A percentile compares a stretch with the other conserved stretches of the same genome.
phyloP scores from a whole-genome alignment of 164 flowering plant species.

The Magnolia changhungtana region DNA sequence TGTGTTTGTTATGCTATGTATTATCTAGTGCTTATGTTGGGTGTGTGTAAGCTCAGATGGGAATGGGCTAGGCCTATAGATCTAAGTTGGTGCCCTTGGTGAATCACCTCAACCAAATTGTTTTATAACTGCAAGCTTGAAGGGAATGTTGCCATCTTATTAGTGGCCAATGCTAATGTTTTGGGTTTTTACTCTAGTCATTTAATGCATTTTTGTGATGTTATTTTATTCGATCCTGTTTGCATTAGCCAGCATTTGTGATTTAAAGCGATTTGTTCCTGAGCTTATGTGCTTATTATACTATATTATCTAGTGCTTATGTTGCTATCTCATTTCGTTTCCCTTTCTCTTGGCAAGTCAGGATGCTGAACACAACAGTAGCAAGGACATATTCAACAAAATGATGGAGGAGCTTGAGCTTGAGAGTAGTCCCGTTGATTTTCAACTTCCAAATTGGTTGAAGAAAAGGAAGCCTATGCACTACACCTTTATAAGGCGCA shows the following conservation, averaged over 20 bases:
- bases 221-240: too few species aligned
- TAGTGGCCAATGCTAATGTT: background rate
- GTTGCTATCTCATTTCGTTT: background rate
- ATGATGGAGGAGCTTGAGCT: conserved; percentile 9
- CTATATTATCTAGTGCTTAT: background rate
- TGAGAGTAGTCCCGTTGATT: conserved; percentile 8
- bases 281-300: background rate
- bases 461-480: conserved; percentile 8
- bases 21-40: too few species aligned
- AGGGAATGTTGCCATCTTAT: background rate
- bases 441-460: conserved; percentile 14
- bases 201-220: background rate
- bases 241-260: background rate
- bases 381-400: conserved; percentile 3
- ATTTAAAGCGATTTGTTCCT: background rate
- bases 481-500: conserved; percentile 12
- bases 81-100: background rate
- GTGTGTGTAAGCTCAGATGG: too few species aligned
- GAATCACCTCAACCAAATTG: background rate
- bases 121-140: background rate
- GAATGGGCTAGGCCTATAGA: too few species aligned
- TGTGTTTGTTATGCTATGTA: too few species aligned
- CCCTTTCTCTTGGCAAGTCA: background rate
- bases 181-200: background rate
- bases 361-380: background rate